Base-by-base conservation (phyloP, 2,329 filamentous ascomycete species). In the Xylaria multiplex region DNA sequence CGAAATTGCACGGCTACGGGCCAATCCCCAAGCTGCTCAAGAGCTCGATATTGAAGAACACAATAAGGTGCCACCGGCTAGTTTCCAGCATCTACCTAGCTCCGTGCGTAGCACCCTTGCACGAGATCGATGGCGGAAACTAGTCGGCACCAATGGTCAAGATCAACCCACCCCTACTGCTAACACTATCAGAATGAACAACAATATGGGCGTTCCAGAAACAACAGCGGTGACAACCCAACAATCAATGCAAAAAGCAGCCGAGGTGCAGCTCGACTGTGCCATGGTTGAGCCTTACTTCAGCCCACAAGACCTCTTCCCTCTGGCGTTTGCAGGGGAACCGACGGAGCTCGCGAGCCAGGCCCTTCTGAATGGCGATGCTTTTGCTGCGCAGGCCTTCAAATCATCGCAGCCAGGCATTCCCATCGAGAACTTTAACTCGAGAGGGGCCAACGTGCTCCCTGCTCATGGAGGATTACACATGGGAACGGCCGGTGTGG, bases 111-210 rank as follows among this genome's bases (percentile, higher is more conserved):
- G 77, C 45, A 78, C 78, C 16, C 78, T 84, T 68, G 83, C 84
- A n/a, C 78, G 82, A 19, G 81, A 85, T 11, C 80, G 80, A 37
- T 89, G 86, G 86, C 80, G 84, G 45, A 77, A 79, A 48, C 74
- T 88, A 7, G 79, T 88, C 6, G 77, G 78, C 16, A 61, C 74
- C 69, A 74, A 37, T 71, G 62, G 11, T 64, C 74, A 16, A 65
- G 72, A 40, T 67, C 70, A 16, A 65, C 64, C 70, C 72, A 52
- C 66, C 72, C n/a, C 19, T n/a, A 53, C 66, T 71, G 9, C 24
- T 16, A 24, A 40, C 22, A 24, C 24, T 19, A 16, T 50, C 22
- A n/a, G 46, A 16, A 55, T 19, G 8, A 37, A 58, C 54, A 42
- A n/a, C 54, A 61, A n/a, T 37, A 43, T 46, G 6, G 24, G 13